Evolutionary conservation across 257 asterid species (phyloP).

Genomic region (Petrea volubilis): DNA sequence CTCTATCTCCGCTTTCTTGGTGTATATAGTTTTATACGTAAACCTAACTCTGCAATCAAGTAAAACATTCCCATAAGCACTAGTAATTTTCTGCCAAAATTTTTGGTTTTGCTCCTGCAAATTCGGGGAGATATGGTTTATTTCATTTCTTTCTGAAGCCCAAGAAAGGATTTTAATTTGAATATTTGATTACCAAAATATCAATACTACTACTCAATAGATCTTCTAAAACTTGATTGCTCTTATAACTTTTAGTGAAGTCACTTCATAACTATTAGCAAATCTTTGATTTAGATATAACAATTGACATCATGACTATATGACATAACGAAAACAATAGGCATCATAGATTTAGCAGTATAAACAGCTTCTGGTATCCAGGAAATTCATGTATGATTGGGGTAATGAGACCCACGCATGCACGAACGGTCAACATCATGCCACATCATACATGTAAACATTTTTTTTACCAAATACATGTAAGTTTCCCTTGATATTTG

Average conservation of each 20-base stretch:
- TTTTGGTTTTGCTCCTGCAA: not conserved
- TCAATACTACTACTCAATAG: not conserved
- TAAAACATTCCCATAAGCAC: not conserved
- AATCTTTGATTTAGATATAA: not conserved
- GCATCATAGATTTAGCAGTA: not conserved
- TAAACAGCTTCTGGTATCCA: not conserved
- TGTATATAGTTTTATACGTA: not conserved
- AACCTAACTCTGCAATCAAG: not conserved
- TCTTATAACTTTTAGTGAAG: not conserved
- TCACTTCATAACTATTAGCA: not conserved
- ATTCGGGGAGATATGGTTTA: not conserved
- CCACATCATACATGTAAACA: no score
- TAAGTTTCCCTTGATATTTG: no score
- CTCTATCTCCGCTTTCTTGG: not conserved
- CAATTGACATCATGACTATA: not conserved
- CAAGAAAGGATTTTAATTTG: no score
- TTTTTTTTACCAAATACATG: no score
- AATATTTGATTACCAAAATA: not conserved
- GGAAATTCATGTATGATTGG: no score
- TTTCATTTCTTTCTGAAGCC: not conserved
- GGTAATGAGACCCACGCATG: no score
- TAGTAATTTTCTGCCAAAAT: not conserved
- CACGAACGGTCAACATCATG: no score
- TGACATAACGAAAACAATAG: not conserved
- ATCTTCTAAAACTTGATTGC: not conserved